Percentiles rank a stretch among this genome's conserved stretches.
phyloP scores from a whole-genome alignment of 2,329 filamentous ascomycete genomes.

The Ophiosphaerella korrae region DNA sequence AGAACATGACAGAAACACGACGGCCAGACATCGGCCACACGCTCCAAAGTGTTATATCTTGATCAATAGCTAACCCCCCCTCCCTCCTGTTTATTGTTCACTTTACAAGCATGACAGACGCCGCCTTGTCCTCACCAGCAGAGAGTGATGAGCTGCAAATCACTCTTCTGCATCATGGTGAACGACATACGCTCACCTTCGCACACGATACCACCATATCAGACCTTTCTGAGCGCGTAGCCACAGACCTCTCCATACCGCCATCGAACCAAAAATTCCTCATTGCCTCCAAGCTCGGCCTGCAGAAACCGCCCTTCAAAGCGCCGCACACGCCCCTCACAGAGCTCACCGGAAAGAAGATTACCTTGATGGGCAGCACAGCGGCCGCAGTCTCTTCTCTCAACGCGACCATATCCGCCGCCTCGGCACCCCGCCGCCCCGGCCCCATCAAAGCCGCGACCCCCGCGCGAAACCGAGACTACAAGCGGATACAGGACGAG shows the following conservation, averaged over 20 bases:
- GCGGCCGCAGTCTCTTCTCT: slow-evolving; percentile 64
- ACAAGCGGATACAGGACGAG: slow-evolving; percentile 61
- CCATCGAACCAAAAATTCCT: slow-evolving; percentile 69
- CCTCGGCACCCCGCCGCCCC: slow-evolving; percentile 47
- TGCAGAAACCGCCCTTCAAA: slow-evolving; percentile 69
- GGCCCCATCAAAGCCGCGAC: slow-evolving; percentile 49
- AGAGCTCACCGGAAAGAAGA: slow-evolving; percentile 61
- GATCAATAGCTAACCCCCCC: slow-evolving; percentile 32
- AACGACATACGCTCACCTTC: slow-evolving; percentile 55
- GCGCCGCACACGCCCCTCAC: slow-evolving; percentile 59
- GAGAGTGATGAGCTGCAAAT: slow-evolving; percentile 41
- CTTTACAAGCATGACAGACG: slow-evolving; percentile 18
- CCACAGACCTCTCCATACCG: slow-evolving; percentile 63
- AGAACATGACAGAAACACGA: slow-evolving; percentile 40
- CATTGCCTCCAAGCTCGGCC: slow-evolving; percentile 67
- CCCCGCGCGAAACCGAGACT: slow-evolving; percentile 49
- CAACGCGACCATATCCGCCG: slow-evolving; percentile 47
- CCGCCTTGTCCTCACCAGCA: slow-evolving; percentile 7
- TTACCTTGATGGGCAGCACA: slow-evolving; percentile 69
- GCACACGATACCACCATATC: slow-evolving; percentile 57
- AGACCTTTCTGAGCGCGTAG: slow-evolving; percentile 65
- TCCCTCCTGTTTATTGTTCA: slow-evolving; percentile 6
- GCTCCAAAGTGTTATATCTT: slow-evolving; percentile 34
- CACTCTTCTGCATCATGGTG: slow-evolving; percentile 61
- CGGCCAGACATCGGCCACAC: slow-evolving; percentile 22